Evolutionary conservation across 1,139 yeast species (phyloP).

Genomic region (Waltiozyma sp.): DNA sequence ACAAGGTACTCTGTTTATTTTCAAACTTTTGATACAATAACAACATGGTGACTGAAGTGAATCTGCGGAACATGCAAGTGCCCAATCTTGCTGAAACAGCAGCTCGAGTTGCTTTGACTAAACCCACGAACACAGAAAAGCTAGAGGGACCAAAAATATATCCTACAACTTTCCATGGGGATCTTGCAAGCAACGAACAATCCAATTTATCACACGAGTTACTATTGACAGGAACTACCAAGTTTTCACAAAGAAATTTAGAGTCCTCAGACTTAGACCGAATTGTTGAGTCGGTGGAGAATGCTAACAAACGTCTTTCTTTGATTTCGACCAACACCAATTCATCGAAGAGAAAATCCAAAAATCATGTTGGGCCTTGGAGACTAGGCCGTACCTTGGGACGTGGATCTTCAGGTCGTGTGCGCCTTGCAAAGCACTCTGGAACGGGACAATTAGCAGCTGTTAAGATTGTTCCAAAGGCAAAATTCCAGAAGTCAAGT

Average conservation of each 20-base stretch:
- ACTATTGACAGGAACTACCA: no score
- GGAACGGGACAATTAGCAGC: constrained; percentile 88
- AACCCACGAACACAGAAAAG: background rate
- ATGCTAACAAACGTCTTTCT: constrained; percentile 53
- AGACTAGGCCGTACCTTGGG: constrained; percentile 89
- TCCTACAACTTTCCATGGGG: background rate
- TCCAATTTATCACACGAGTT: background rate
- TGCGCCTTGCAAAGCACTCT: constrained; percentile 78
- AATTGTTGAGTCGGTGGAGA: constrained; percentile 35
- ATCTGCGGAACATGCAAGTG: background rate
- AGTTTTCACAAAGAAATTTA: background rate
- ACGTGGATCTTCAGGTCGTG: constrained; percentile 92
- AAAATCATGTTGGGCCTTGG: constrained; percentile 92
- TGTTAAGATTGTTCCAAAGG: constrained; percentile 89
- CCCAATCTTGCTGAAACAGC: background rate
- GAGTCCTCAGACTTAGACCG: constrained; percentile 19
- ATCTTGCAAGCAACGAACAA: background rate
- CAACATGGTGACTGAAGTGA: background rate
- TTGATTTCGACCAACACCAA: constrained; percentile 47
- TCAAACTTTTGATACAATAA: no score
- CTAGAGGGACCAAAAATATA: background rate
- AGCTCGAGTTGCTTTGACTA: background rate
- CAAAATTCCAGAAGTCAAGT: constrained; percentile 36
- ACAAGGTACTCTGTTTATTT: no score
- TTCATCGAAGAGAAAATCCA: constrained; percentile 40